Base-by-base conservation (phyloP, 805 yeast species). In the Saccharomyces eubayanus region DNA sequence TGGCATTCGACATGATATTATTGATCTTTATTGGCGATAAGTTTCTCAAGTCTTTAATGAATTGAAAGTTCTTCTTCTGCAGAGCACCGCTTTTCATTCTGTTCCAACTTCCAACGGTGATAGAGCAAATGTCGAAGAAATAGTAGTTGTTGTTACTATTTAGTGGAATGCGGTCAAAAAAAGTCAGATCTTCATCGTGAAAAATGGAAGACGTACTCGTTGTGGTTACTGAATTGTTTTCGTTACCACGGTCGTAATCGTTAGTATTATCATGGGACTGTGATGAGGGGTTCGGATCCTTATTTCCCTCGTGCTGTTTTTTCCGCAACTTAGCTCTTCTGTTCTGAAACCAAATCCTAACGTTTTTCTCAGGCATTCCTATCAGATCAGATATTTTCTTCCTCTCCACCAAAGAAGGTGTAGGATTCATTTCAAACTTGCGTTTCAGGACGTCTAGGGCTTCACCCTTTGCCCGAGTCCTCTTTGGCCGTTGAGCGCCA, bases 261-360 rank as follows among this genome's bases (percentile, higher is more conserved):
- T 41, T 45, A 21, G 36, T 31, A 6, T 57, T 59, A 28, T 58
- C 62, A 45, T 61, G 58, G 47, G 61, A 16, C 20, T 36, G 43
- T 57, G 46, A 29, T 30, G 30, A 41, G 28, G 24, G 46, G 31
- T 28, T 48, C 55, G 24, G 65, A 56, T 24, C 53, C 12, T 49
- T 30, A n/a, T 36, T 40, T n/a, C 40, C 31, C 12, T 31, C 47
- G 29, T 30, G 43, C 21, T 36, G 12, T 54, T 60, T 52, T 68
- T 86, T 86, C 62, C 90, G 76, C 47, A 82, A 77, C 66, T 87
- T 87, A 21, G 94, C 94, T 57, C 97, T 73, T 61, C 91, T 74
- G 66, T 89, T 89, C 68, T 90, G 97, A 64, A 89, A 90, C 97
- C 97, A 90, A 46, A 90, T 90, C 53, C 96, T 77, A 2, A 90